Evolutionary conservation across 768 basidiomycete genomes (phyloP).

Genomic region (Suillus clintonianus): DNA sequence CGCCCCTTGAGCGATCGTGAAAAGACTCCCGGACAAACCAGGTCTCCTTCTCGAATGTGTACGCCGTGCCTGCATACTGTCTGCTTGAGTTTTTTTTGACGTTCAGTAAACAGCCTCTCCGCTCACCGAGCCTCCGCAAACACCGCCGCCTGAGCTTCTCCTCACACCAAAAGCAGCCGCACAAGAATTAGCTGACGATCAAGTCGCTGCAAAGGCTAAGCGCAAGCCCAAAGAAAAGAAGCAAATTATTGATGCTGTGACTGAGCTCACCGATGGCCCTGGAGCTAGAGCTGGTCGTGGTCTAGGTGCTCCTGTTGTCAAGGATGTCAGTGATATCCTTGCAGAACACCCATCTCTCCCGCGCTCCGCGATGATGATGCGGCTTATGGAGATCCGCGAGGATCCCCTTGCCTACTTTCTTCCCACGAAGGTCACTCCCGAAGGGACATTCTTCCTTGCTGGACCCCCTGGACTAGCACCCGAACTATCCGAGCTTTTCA

Average conservation of each 20-base stretch:
- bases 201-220: constrained; percentile 41
- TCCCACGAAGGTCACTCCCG: constrained; percentile 72
- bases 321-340: constrained; percentile 69
- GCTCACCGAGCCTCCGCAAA: constrained; percentile 70
- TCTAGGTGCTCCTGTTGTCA: constrained; percentile 53
- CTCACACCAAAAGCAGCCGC: constrained; percentile 51
- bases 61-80: constrained; percentile 25
- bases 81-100: constrained; percentile 2
- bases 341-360: constrained; percentile 86
- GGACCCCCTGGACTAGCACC: constrained; percentile 84
- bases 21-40: constrained; percentile 60
- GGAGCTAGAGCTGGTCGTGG: constrained; percentile 57
- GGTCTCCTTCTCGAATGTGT: constrained; percentile 71
- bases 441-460: constrained; percentile 77
- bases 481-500: constrained; percentile 82
- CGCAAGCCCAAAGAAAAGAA: constrained; percentile 74
- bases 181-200: constrained; percentile 38
- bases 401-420: constrained; percentile 86
- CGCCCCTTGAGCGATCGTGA: constrained; percentile 46
- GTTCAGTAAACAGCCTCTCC: constrained; percentile 60
- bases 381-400: constrained; percentile 80
- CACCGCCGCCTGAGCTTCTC: constrained; percentile 68
- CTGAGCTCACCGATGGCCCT: constrained; percentile 73
- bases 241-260: constrained; percentile 88
- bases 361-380: constrained; percentile 80